A percentile compares a stretch with the other conserved stretches of the same genome.
phyloP scores from a whole-genome alignment of 2,329 filamentous ascomycete genomes.

The Lasiodiplodia sp. region DNA sequence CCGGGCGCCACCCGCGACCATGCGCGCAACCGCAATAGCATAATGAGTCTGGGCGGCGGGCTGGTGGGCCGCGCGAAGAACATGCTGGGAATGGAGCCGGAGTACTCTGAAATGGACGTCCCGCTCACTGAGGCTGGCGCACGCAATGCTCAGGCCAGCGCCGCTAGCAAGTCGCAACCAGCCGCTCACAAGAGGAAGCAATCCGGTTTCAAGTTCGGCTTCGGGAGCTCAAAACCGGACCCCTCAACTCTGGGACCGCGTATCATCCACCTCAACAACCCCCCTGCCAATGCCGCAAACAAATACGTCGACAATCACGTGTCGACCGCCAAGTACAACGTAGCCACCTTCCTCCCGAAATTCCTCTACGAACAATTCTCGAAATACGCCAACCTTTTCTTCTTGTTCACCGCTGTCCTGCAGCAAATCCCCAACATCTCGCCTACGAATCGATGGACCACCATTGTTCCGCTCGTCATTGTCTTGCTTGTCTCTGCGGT shows the following conservation, averaged over 20 bases:
- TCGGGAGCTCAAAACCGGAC: slow-evolving; percentile 83
- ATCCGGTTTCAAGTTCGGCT: slow-evolving; percentile 81
- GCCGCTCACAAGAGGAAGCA: slow-evolving; percentile 68
- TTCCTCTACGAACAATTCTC: slow-evolving; percentile 99
- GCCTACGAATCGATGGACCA: slow-evolving; percentile 94
- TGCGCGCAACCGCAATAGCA: slow-evolving; percentile 83
- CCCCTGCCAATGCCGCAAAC: slow-evolving; percentile 85
- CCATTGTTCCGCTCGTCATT: slow-evolving; percentile 89
- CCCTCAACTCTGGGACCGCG: slow-evolving; percentile 90
- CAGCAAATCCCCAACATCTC: slow-evolving; percentile 96
- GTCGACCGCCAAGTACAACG: slow-evolving; percentile 96
- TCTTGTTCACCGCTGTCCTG: slow-evolving; percentile 93
- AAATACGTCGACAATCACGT: slow-evolving; percentile 97
- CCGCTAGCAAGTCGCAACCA: slow-evolving; percentile 53
- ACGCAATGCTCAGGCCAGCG: slow-evolving; percentile 44
- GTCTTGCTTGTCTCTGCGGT: slow-evolving; percentile 93
- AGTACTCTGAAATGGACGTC: slow-evolving; percentile 98
- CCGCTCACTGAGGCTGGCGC: slow-evolving; percentile 82
- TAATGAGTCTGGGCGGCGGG: slow-evolving; percentile 85
- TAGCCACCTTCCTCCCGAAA: slow-evolving; percentile 91
- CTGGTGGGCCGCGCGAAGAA: slow-evolving; percentile 87
- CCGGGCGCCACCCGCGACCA: slow-evolving; percentile 54
- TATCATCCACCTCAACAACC: slow-evolving; percentile 95
- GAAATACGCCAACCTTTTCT: slow-evolving; percentile 99
- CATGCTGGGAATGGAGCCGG: slow-evolving; percentile 82